These are phyloP conservation scores for Epichloe scottii DNA, from an alignment of 2,329 filamentous ascomycete species.

Conservation along the genomic window DNA sequence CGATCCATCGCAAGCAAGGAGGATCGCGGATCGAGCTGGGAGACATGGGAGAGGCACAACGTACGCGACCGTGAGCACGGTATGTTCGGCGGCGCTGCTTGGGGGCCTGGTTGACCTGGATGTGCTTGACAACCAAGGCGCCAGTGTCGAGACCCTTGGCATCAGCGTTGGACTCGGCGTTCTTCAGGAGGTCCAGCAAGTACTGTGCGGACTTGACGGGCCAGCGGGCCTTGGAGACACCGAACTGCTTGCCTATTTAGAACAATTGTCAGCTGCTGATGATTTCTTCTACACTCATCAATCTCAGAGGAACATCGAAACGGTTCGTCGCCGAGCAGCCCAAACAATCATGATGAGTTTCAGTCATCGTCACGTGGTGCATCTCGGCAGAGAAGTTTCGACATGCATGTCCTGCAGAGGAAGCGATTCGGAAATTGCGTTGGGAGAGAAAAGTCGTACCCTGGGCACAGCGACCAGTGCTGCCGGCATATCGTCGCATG, in stretches of 20 bases:
- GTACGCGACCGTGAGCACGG: conserved; percentile 99
- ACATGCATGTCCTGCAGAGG: background rate
- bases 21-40: background rate
- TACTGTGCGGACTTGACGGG: conserved; percentile 98
- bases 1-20: background rate
- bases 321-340: background rate
- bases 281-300: background rate
- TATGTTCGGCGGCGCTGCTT: conserved; percentile 99
- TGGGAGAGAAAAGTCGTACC: conserved; percentile 51
- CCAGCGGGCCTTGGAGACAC: conserved; percentile 97
- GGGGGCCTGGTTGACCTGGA: conserved; percentile 99
- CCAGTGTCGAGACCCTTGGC: conserved; percentile 94
- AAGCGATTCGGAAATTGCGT: background rate
- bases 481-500: conserved; percentile 94
- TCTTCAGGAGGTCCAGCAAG: conserved; percentile 92
- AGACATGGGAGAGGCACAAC: conserved; percentile 26
- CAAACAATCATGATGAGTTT: background rate
- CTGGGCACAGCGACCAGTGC: conserved; percentile 92
- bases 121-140: conserved; percentile 99
- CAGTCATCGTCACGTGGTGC: background rate
- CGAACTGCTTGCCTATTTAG: conserved; percentile 88
- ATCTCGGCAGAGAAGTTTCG: background rate
- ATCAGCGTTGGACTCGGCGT: conserved; percentile 93
- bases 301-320: background rate
- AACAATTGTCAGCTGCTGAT: conserved; percentile 13